phyloP scores from a whole-genome alignment of 345 rosid species.

The Eucalyptus decipiens region DNA sequence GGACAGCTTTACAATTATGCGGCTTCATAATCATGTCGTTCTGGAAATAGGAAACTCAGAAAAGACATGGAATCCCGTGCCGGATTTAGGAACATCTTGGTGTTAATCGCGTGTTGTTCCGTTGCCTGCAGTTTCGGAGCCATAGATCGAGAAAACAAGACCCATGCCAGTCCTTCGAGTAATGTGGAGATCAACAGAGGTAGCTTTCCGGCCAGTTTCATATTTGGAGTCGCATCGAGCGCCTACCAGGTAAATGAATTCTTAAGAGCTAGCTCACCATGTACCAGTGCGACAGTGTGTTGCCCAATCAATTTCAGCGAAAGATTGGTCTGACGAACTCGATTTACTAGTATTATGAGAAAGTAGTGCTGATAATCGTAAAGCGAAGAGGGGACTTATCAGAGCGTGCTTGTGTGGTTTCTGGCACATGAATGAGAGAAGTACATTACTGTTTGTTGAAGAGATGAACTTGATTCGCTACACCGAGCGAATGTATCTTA shows the following conservation, averaged over 20 bases:
- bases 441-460: neutral
- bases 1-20: neutral
- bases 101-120: neutral
- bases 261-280: neutral
- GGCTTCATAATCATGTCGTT: neutral
- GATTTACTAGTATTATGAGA: neutral
- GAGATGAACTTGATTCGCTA: neutral
- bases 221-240: conserved; percentile 6
- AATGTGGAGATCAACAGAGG: neutral
- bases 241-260: conserved; percentile 3
- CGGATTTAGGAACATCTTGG: neutral
- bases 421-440: neutral
- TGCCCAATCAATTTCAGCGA: too few relatives aligned
- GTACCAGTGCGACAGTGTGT: neutral
- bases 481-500: neutral
- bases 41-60: neutral
- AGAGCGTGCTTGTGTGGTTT: neutral
- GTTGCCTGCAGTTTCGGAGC: neutral
- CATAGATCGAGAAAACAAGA: neutral
- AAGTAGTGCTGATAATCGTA: neutral
- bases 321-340: neutral
- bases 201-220: conserved; percentile 4
- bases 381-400: neutral
- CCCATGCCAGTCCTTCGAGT: neutral
- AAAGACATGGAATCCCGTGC: neutral